phyloP scores from a whole-genome alignment of 176 grass and related monocot species.

The Coix lacrymajobi region DNA sequence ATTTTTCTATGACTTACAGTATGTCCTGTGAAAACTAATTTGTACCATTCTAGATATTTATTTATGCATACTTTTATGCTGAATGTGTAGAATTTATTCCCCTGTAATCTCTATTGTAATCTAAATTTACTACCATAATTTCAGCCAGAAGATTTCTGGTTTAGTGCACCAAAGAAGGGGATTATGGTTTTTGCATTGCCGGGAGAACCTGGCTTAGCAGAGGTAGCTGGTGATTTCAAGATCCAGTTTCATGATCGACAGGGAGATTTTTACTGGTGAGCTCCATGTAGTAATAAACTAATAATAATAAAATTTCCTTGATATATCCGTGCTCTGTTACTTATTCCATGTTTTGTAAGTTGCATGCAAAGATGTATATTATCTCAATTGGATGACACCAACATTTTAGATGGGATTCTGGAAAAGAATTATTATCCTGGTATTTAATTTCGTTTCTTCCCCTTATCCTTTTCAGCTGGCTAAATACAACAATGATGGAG shows the following conservation, averaged over 20 bases:
- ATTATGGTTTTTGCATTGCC: constrained; percentile 99
- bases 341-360: neutral
- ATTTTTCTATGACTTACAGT: neutral
- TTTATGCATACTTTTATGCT: neutral
- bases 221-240: constrained; percentile 92
- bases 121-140: constrained; percentile 42
- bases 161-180: constrained; percentile 93
- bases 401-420: constrained; percentile 17
- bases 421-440: neutral
- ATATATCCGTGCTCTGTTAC: neutral
- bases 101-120: constrained; percentile 1
- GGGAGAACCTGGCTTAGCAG: constrained; percentile 86
- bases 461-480: constrained; percentile 57
- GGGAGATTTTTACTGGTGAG: constrained; percentile 98
- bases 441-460: constrained; percentile 4
- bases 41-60: neutral
- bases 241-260: constrained; percentile 94
- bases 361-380: neutral
- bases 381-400: constrained; percentile 10
- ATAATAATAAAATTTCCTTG: constrained; percentile 18
- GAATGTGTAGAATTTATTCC: neutral
- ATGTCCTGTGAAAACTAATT: constrained; percentile 8
- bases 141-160: constrained; percentile 99
- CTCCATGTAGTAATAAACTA: constrained; percentile 8
- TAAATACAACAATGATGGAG: constrained; percentile 98